Evolutionary conservation across 2,329 filamentous ascomycete species (phyloP), one percentile per base, ranked within the genome.

Genomic region (Aspergillus sp.): DNA sequence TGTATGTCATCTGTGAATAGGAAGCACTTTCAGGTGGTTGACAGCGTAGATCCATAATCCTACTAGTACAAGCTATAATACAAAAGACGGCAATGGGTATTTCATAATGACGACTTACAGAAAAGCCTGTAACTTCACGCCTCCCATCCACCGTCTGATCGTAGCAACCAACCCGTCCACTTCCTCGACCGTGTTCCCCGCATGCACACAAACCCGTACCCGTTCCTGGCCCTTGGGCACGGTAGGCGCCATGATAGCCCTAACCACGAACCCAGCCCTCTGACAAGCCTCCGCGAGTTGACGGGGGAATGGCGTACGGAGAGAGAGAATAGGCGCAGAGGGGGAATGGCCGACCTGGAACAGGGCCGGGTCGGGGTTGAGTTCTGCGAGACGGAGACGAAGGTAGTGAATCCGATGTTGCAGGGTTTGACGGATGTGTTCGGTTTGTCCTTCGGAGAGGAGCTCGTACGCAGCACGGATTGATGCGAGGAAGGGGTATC

Each of bases 201-300:
- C 80, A 63, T 88, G 84, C 2, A 88, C 60, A 61, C 83, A 86
- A 0, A 88, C 70, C 6, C 84, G 69, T 0, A 87, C 77, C 7
- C 84, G 70, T 59, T 86, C 81, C 4, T 70, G 77, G 0, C 83
- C 82, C 2, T 60, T 63, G 0, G 82, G 81, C 2, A 88, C 82
- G 0, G 83, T 87, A 0, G 84, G 84, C 1, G 81, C 73, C 48
- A 86, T 80, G 10, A 87, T 85, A 0, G 82, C 75, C 2, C 83
- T 73, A 0, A 86, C 78, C 39, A 82, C 69, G 46, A 79, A 81
- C 0, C 81, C 80, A 0, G 65, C 61, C 3, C 69, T 55, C 62
- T 86, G 83, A 46, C 83, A 86, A 46, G 75, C 68, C 1, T 63
- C 68, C 0, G 83, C 83, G 9, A 87, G 63, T 3, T 72, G 70